Evolutionary conservation across 163 green algal species (phyloP), one percentile per base, ranked within the genome.

Genomic region (Volvox carteri): DNA sequence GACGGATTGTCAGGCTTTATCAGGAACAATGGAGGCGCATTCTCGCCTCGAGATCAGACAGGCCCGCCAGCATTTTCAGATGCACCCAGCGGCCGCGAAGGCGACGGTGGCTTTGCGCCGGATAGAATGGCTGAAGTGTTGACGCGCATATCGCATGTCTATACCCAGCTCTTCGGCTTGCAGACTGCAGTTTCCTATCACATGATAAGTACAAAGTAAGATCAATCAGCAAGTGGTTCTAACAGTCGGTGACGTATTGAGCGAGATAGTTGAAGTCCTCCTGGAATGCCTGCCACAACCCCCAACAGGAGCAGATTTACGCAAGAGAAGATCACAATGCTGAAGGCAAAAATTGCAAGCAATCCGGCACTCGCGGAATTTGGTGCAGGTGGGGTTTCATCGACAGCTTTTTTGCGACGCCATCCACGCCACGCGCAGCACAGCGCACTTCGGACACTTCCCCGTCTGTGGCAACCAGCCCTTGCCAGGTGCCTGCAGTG

Each of bases 171-270:
- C 25, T n/a, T 65, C 41, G 44, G 44, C 7, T 65, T 44, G 33
- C 44, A 42, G 6, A 80, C 73, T 42, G 73, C 73, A 1, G 73
- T 80, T 25, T 80, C 73, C 25, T 80, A 80, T 42, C 42, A 62
- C 4, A 65, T 80, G 73, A 80, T 80, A 42, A 80, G 73, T 28
- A 44, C 73, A 21, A 80, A 80, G 73, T 80, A 80, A 80, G 73
- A 4, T 37, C 23, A 9, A 37, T 37, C 19, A 37, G 60, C 60
- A 11, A 72, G 28, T 23, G 54, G 54, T 23, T 65, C 28, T 65
- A 65, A 25, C 16, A 58, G 12, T 58, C 28, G 54, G 19, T 11
- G 54, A 65, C 28, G 54, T 65, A 23, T n/a, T n/a, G n/a, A n/a
- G n/a, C n/a, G n/a, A n/a, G n/a, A n/a, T n/a, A n/a, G n/a, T n/a